Conservation (phyloP, 169 alveolate species). For the Cryptosporidium muris region DNA sequence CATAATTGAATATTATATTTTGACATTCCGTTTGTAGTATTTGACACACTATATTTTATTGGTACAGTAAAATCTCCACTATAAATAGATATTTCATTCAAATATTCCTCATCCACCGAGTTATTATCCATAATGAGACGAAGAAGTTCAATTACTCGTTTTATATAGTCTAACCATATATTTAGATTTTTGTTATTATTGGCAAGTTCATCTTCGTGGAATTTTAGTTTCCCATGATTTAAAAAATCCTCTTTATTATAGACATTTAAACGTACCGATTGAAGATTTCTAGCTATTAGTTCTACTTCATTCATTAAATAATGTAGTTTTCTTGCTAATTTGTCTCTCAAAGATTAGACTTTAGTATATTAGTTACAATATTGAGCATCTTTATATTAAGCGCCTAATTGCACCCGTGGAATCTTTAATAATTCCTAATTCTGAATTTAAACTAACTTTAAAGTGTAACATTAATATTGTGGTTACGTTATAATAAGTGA, state of each 20-base stretch:
- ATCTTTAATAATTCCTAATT: background rate
- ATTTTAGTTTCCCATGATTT: slow-evolving; percentile 9
- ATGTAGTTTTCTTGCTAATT: background rate
- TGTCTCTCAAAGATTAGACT: background rate
- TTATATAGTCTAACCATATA: slow-evolving; percentile 50
- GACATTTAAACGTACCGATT: slow-evolving; percentile 11
- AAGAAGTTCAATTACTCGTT: slow-evolving; percentile 8
- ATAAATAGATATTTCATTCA: slow-evolving; percentile 1
- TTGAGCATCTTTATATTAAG: background rate
- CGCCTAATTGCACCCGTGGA: slow-evolving; percentile 1
- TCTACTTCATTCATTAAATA: slow-evolving; percentile 56
- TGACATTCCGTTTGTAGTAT: background rate
- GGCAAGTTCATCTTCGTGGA: slow-evolving; percentile 33
- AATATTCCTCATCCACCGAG: slow-evolving; percentile 20
- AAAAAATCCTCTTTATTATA: slow-evolving; percentile 24
- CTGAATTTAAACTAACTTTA: background rate
- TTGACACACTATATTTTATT: background rate
- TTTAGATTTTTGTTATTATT: slow-evolving; percentile 21
- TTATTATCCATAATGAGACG: slow-evolving; percentile 12
- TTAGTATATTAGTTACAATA: background rate
- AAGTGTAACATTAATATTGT: no score
- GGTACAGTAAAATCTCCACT: slow-evolving; percentile 8
- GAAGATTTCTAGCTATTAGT: slow-evolving; percentile 20
- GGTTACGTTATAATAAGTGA: no score
- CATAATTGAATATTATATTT: slow-evolving; percentile 7